Conservation (phyloP, 805 yeast genomes). For the Monosporozyma unispora region DNA sequence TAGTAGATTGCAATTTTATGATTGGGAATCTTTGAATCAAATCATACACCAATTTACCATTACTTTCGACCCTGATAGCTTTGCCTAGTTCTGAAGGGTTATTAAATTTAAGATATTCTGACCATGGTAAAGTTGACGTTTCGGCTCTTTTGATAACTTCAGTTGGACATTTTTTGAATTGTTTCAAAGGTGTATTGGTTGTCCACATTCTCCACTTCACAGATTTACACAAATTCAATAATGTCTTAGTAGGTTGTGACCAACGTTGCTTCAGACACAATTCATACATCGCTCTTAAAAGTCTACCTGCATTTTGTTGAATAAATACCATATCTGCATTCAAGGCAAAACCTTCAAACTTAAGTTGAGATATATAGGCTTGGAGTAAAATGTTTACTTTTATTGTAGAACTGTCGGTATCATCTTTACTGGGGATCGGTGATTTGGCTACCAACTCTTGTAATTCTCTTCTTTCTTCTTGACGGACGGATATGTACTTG, state of each 20-base stretch:
- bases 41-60: conserved; percentile 51
- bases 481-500: conserved; percentile 71
- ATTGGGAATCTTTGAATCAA: conserved; percentile 67
- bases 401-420: conserved; percentile 58
- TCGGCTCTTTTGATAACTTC: conserved; percentile 71
- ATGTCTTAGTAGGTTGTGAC: conserved; percentile 50
- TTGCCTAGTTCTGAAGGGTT: conserved; percentile 73
- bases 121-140: conserved; percentile 74
- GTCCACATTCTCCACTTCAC: conserved; percentile 79
- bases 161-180: conserved; percentile 60
- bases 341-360: conserved; percentile 80
- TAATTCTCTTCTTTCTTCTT: conserved; percentile 74
- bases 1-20: conserved; percentile 45
- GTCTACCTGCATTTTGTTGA: conserved; percentile 86
- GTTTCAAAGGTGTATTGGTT: conserved; percentile 78
- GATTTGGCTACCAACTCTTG: conserved; percentile 57
- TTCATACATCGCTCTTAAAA: conserved; percentile 78
- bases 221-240: conserved; percentile 66
- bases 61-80: conserved; percentile 63
- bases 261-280: conserved; percentile 61
- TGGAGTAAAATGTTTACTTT: conserved; percentile 77
- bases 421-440: conserved; percentile 81
- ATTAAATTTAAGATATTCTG: conserved; percentile 53
- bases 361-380: conserved; percentile 70
- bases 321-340: conserved; percentile 89